These are phyloP conservation scores for Fusarium floridanum DNA, from an alignment of 2,329 filamentous ascomycete species.

Conservation along the genomic window DNA sequence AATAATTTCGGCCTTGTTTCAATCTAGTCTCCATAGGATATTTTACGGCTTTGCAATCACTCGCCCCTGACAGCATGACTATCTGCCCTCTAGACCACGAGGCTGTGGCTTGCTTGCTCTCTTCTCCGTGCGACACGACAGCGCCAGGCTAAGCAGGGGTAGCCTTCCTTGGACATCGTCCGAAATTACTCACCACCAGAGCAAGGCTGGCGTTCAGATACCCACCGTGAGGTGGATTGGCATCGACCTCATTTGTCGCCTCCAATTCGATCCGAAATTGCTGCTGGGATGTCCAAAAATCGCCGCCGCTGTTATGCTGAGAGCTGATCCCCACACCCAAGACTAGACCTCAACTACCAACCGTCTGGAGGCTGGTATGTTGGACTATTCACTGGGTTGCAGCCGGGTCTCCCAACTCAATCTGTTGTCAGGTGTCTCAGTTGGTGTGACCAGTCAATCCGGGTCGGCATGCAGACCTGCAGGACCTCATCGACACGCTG, in stretches of 20 bases:
- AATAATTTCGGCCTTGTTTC: not conserved
- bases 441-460: conserved; percentile 4
- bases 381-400: not conserved
- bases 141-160: not conserved
- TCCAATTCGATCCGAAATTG: conserved; percentile 2
- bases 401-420: not conserved
- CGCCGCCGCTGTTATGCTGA: not conserved
- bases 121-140: not conserved
- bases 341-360: not conserved
- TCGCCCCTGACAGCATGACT: not conserved
- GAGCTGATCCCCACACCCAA: not conserved
- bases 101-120: not conserved
- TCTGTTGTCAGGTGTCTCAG: conserved; percentile 12
- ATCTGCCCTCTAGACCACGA: not conserved
- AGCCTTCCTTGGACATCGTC: not conserved
- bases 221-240: not conserved
- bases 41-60: not conserved
- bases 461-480: not conserved
- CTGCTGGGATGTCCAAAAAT: not conserved
- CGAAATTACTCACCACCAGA: conserved; percentile 3
- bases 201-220: not conserved
- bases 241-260: not conserved
- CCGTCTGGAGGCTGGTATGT: not conserved
- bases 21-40: not conserved
- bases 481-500: conserved; percentile 14